A percentile compares a stretch with the other conserved stretches of the same genome.
These are phyloP conservation scores for Alloascoidea hylecoeti DNA, from an alignment of 805 yeast genomes.

Conservation along the genomic window DNA sequence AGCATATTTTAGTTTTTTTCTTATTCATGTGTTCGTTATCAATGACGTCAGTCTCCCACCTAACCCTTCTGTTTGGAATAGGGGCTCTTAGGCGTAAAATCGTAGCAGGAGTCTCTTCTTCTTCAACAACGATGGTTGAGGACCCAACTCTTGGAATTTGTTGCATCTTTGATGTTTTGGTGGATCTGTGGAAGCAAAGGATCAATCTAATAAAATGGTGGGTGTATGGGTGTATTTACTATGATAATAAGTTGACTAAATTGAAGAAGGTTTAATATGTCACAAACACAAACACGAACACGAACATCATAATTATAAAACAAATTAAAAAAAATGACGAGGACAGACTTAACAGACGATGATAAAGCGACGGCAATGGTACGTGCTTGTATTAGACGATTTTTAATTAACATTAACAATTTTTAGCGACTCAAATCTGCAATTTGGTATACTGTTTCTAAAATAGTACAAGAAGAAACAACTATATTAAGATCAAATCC, in stretches of 20 bases:
- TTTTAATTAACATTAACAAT: not conserved
- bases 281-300: too few relatives aligned
- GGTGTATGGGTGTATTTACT: too few relatives aligned
- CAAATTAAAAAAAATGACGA: too few relatives aligned
- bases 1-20: slow-evolving; percentile 83
- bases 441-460: slow-evolving; percentile 15
- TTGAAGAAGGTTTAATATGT: too few relatives aligned
- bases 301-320: too few relatives aligned
- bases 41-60: slow-evolving; percentile 76
- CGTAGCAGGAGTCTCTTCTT: slow-evolving; percentile 5
- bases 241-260: too few relatives aligned
- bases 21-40: slow-evolving; percentile 84
- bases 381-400: not conserved
- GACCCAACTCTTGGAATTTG: too few relatives aligned
- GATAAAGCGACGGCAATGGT: slow-evolving; percentile 1
- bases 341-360: not conserved
- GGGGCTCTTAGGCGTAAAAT: slow-evolving; percentile 4
- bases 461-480: slow-evolving; percentile 16
- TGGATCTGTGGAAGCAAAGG: too few relatives aligned
- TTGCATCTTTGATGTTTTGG: too few relatives aligned
- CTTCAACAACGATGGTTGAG: slow-evolving; percentile 3
- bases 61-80: slow-evolving; percentile 35
- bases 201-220: too few relatives aligned
- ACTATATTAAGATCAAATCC: slow-evolving; percentile 9
- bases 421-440: slow-evolving; percentile 12